These are phyloP conservation scores for Candida dubliniensis DNA, from an alignment of 1,139 yeast genomes.

Conservation along the genomic window DNA sequence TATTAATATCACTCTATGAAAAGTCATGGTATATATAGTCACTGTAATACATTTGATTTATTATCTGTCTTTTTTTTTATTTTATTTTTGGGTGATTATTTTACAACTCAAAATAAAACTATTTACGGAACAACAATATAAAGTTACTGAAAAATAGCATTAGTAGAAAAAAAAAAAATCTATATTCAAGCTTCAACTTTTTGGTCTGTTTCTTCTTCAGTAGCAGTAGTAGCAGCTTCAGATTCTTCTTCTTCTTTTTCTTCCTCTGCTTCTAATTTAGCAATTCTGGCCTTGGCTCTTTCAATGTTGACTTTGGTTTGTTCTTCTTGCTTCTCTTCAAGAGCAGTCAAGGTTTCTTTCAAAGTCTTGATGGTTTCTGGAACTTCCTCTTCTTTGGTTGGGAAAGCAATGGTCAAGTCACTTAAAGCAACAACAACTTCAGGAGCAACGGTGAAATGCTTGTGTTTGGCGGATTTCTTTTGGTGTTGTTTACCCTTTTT, in stretches of 20 bases:
- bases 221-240: constrained; percentile 18
- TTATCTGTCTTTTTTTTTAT: not conserved
- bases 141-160: not conserved
- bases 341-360: constrained; percentile 71
- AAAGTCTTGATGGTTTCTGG: constrained; percentile 65
- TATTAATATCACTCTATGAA: not conserved
- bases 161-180: not conserved
- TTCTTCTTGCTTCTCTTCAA: constrained; percentile 73
- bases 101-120: not conserved
- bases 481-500: constrained; percentile 39
- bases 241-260: constrained; percentile 29
- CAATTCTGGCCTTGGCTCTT: constrained; percentile 73
- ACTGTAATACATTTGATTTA: not conserved
- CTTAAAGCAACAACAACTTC: constrained; percentile 76
- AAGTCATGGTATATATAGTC: not conserved
- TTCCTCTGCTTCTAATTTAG: constrained; percentile 54
- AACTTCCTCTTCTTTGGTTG: constrained; percentile 75
- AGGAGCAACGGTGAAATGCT: constrained; percentile 72
- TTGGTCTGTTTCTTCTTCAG: constrained; percentile 10
- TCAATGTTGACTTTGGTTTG: constrained; percentile 77
- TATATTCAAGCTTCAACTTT: constrained; percentile 10
- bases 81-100: not conserved
- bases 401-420: constrained; percentile 77
- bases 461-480: constrained; percentile 39
- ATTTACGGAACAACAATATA: not conserved